These are phyloP conservation scores for Guadua angustifolia DNA, from an alignment of 176 grass and related monocot species.

Conservation along the genomic window DNA sequence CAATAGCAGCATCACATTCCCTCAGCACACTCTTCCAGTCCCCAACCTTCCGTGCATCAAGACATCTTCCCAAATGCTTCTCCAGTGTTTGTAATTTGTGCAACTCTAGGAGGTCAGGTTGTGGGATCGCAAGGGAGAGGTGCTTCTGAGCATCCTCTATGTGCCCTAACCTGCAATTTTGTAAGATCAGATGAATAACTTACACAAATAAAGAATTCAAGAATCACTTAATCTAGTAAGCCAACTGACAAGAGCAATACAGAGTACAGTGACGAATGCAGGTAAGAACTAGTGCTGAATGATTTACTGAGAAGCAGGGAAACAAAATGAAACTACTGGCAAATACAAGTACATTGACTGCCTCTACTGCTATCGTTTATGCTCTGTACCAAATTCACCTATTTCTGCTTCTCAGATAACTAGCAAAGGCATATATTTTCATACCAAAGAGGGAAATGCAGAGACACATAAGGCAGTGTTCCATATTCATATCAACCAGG, in stretches of 20 bases:
- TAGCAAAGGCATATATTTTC: slow-evolving; percentile 31
- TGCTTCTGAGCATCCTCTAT: slow-evolving; percentile 88
- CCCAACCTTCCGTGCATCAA: slow-evolving; percentile 65
- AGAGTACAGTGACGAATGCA: background rate
- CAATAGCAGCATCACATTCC: slow-evolving; percentile 82
- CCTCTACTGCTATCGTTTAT: slow-evolving; percentile 15
- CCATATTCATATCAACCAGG: slow-evolving; percentile 32
- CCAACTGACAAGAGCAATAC: background rate
- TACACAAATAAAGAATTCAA: slow-evolving; percentile 27
- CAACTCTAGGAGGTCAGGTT: slow-evolving; percentile 80
- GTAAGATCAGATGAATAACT: slow-evolving; percentile 31
- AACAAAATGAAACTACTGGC: background rate
- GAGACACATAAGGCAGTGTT: slow-evolving; percentile 26
- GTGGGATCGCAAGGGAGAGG: slow-evolving; percentile 58
- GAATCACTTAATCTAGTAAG: background rate
- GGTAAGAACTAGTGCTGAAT: background rate
- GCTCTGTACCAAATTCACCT: slow-evolving; percentile 28
- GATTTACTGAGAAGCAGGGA: slow-evolving; percentile 1
- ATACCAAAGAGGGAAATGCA: slow-evolving; percentile 20
- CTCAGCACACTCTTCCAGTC: slow-evolving; percentile 84
- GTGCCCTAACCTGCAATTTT: slow-evolving; percentile 73
- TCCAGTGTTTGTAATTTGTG: slow-evolving; percentile 85
- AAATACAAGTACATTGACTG: slow-evolving; percentile 28
- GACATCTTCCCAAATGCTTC: slow-evolving; percentile 78
- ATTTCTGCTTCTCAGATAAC: slow-evolving; percentile 19